Conservation (phyloP, 2,329 filamentous ascomycete genomes). For the Aspergillus pseudoviridinutans region DNA sequence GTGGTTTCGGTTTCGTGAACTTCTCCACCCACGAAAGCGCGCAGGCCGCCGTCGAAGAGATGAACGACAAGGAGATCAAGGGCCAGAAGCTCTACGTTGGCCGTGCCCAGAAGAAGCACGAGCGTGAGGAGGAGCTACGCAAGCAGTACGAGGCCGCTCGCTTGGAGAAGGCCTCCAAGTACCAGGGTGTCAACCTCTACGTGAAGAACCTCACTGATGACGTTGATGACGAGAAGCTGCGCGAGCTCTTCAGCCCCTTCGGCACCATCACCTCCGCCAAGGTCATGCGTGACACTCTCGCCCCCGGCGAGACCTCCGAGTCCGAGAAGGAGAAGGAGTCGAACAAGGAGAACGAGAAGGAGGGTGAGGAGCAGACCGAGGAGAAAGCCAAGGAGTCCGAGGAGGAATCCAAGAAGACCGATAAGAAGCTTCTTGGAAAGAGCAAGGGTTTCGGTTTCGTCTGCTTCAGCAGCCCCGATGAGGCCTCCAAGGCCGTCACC, state of each 20-base stretch:
- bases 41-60: constrained; percentile 77
- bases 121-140: constrained; percentile 98
- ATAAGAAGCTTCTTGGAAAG: constrained; percentile 76
- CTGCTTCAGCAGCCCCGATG: constrained; percentile 99
- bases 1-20: constrained; percentile 95
- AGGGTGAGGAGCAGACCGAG: constrained; percentile 48
- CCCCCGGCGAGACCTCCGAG: constrained; percentile 40
- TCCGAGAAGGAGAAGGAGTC: constrained; percentile 43
- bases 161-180: constrained; percentile 97
- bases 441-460: constrained; percentile 99
- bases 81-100: constrained; percentile 96
- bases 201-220: constrained; percentile 99
- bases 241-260: constrained; percentile 84
- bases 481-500: constrained; percentile 96
- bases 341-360: constrained; percentile 40
- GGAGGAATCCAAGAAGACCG: constrained; percentile 54
- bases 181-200: constrained; percentile 98
- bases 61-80: constrained; percentile 88
- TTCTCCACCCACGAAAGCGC: constrained; percentile 89
- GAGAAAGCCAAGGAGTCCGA: constrained; percentile 36
- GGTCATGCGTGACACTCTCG: constrained; percentile 87
- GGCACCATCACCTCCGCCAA: constrained; percentile 97
- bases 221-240: constrained; percentile 95
- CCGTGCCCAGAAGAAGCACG: constrained; percentile 99
- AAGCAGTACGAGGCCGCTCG: constrained; percentile 98